Conservation (phyloP, 1,139 yeast species). For the Geotrichum reessii region DNA sequence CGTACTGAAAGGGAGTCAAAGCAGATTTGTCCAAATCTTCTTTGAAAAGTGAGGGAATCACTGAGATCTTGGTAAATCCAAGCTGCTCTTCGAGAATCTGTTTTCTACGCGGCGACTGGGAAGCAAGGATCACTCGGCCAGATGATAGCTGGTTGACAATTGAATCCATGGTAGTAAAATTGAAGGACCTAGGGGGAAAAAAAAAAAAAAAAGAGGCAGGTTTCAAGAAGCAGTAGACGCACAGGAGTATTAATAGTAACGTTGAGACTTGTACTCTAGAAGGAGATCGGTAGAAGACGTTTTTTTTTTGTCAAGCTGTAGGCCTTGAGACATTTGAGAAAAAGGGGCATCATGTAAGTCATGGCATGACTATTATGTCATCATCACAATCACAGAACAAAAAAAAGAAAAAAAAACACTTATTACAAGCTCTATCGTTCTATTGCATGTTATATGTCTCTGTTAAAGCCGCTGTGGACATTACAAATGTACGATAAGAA, state of each 20-base stretch:
- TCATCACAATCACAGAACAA: background rate
- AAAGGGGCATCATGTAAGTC: background rate
- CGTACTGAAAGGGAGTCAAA: conserved; percentile 55
- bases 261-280: too few species aligned
- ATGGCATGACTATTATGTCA: background rate
- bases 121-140: conserved; percentile 57
- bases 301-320: background rate
- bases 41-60: conserved; percentile 57
- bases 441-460: too few species aligned
- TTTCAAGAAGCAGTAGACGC: background rate
- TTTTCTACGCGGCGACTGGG: conserved; percentile 74
- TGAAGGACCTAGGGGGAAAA: background rate
- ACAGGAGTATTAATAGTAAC: background rate
- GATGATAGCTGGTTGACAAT: conserved; percentile 13
- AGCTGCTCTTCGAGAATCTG: conserved; percentile 58
- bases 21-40: conserved; percentile 62
- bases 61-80: conserved; percentile 48
- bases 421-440: too few species aligned
- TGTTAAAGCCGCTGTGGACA: too few species aligned
- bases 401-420: too few species aligned
- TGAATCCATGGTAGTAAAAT: conserved; percentile 7
- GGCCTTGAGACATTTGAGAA: background rate
- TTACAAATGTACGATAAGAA: too few species aligned
- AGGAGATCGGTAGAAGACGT: background rate
- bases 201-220: background rate